Conservation (phyloP, 176 grass and related monocot genomes). For the Zoysia pacifica region DNA sequence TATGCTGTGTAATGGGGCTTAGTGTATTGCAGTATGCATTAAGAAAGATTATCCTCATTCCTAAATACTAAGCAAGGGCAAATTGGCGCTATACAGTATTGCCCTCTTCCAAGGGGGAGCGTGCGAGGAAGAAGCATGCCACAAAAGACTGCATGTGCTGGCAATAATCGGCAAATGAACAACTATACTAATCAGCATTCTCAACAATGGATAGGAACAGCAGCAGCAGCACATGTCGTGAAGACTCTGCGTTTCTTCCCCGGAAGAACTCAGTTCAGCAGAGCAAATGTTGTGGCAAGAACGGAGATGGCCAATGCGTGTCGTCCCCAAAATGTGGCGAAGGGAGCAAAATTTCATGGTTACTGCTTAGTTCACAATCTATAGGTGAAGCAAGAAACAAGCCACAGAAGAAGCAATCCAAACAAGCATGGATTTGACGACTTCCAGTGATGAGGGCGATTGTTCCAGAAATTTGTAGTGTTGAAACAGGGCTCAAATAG, state of each 20-base stretch:
- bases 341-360: constrained; percentile 9
- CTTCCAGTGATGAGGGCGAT: not conserved
- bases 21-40: constrained; percentile 12
- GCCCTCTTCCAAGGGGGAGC: not conserved
- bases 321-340: not conserved
- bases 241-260: not conserved
- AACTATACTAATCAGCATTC: not conserved
- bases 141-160: constrained; percentile 10
- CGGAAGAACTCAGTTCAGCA: not conserved
- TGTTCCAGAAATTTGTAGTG: not conserved
- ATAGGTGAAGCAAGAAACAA: constrained; percentile 13
- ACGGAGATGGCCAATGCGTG: not conserved
- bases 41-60: constrained; percentile 33
- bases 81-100: constrained; percentile 8
- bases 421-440: not conserved
- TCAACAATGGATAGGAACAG: constrained; percentile 9
- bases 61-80: constrained; percentile 10
- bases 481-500: not conserved
- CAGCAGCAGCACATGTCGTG: not conserved
- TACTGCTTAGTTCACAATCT: constrained; percentile 8
- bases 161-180: not conserved
- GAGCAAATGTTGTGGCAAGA: not conserved
- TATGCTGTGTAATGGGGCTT: constrained; percentile 25
- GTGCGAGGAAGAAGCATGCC: constrained; percentile 33
- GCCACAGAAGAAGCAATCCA: not conserved